Conservation (phyloP, 2,329 filamentous ascomycete genomes). For the Aspergillus unguis region DNA sequence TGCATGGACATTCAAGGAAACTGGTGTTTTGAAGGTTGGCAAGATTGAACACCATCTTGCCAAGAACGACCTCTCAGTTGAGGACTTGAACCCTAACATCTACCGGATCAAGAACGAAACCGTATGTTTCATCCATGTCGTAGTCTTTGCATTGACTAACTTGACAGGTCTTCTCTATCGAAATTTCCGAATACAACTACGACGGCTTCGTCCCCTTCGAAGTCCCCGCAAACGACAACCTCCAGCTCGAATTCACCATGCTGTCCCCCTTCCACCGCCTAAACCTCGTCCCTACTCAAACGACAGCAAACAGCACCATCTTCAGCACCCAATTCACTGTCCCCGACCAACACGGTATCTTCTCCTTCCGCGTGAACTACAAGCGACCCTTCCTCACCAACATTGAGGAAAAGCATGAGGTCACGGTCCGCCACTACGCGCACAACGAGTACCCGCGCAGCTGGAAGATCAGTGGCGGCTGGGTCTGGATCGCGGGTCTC, state of each 20-base stretch:
- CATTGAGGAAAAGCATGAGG: constrained; percentile 89
- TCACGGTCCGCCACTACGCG: constrained; percentile 92
- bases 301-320: constrained; percentile 65
- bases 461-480: constrained; percentile 83
- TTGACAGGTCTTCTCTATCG: constrained; percentile 74
- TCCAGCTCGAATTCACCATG: constrained; percentile 98
- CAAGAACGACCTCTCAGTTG: constrained; percentile 49
- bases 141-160: constrained; percentile 22
- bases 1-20: constrained; percentile 96
- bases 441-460: constrained; percentile 95
- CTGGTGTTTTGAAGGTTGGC: constrained; percentile 81
- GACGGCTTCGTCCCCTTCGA: constrained; percentile 73
- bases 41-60: constrained; percentile 70
- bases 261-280: constrained; percentile 95
- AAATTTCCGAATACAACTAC: constrained; percentile 78
- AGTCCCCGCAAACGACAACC: constrained; percentile 63
- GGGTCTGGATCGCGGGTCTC: constrained; percentile 91
- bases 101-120: constrained; percentile 97
- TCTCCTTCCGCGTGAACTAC: constrained; percentile 97
- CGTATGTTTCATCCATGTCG: constrained; percentile 55
- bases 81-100: constrained; percentile 69
- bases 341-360: constrained; percentile 97
- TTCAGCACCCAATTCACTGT: constrained; percentile 75
- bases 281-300: constrained; percentile 58
- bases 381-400: constrained; percentile 88